phyloP scores from a whole-genome alignment of 805 yeast genomes.

The Cyberlindnera nakhonratchasimensis region DNA sequence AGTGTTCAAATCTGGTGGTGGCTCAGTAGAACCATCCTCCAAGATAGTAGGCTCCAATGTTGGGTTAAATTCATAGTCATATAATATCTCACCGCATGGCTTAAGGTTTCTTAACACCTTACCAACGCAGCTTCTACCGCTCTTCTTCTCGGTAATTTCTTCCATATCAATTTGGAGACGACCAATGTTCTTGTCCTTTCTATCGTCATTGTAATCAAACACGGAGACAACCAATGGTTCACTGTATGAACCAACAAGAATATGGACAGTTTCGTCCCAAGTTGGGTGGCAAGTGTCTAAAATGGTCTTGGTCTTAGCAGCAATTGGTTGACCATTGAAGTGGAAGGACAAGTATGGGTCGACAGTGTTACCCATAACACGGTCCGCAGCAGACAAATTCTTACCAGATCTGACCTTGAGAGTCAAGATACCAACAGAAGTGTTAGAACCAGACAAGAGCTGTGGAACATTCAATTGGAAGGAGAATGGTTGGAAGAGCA shows the following conservation, averaged over 20 bases:
- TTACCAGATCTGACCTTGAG: slow-evolving; percentile 64
- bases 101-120: slow-evolving; percentile 77
- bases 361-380: slow-evolving; percentile 67
- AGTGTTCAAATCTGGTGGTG: slow-evolving; percentile 90
- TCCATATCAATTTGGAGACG: slow-evolving; percentile 70
- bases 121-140: slow-evolving; percentile 46
- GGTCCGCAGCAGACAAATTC: slow-evolving; percentile 63
- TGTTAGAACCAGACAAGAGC: slow-evolving; percentile 78
- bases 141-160: slow-evolving; percentile 50
- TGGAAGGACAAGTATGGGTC: slow-evolving; percentile 87
- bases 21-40: slow-evolving; percentile 79
- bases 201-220: slow-evolving; percentile 73
- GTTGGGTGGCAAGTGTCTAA: slow-evolving; percentile 66
- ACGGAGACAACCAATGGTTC: slow-evolving; percentile 77
- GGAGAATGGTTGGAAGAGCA: slow-evolving; percentile 84
- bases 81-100: slow-evolving; percentile 70
- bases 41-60: slow-evolving; percentile 54
- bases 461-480: slow-evolving; percentile 92
- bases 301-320: slow-evolving; percentile 68
- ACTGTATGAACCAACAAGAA: slow-evolving; percentile 69
- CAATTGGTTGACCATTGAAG: slow-evolving; percentile 53
- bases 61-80: slow-evolving; percentile 74
- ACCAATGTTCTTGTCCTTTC: slow-evolving; percentile 82
- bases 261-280: slow-evolving; percentile 77
- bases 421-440: slow-evolving; percentile 84